Percentiles rank a stretch among this genome's conserved stretches.
These are phyloP conservation scores for Diaporthe capsici DNA, from an alignment of 2,329 filamentous ascomycete genomes.

Conservation along the genomic window DNA sequence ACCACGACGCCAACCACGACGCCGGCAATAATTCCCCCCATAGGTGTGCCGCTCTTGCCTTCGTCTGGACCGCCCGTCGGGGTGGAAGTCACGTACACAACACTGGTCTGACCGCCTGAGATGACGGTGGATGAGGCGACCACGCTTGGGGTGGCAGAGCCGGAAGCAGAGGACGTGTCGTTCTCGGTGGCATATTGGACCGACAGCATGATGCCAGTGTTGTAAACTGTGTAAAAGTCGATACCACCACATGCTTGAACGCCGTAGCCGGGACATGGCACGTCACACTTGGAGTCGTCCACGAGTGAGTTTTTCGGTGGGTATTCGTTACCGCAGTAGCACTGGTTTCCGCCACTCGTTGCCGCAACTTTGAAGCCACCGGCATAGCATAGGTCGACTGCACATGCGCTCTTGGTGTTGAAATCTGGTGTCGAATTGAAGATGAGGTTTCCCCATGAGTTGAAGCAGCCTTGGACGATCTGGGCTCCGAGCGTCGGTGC, in stretches of 20 bases:
- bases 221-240: constrained; percentile 63
- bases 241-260: constrained; percentile 75
- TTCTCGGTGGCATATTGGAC: constrained; percentile 52
- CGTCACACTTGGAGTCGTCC: constrained; percentile 73
- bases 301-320: constrained; percentile 71
- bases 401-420: constrained; percentile 61
- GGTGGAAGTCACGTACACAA: constrained; percentile 47
- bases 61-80: constrained; percentile 45
- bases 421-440: constrained; percentile 46
- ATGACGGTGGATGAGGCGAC: constrained; percentile 40
- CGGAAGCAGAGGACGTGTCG: constrained; percentile 51
- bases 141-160: constrained; percentile 44
- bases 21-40: constrained; percentile 88
- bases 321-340: constrained; percentile 80
- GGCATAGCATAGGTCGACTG: constrained; percentile 53
- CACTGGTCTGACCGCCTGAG: constrained; percentile 43
- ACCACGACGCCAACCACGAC: constrained; percentile 87
- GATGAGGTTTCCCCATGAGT: constrained; percentile 56
- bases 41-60: constrained; percentile 67
- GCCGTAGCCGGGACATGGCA: constrained; percentile 74
- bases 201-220: constrained; percentile 62
- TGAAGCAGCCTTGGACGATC: constrained; percentile 67
- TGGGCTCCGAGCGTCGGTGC: constrained; percentile 54
- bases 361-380: constrained; percentile 71
- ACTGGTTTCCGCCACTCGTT: constrained; percentile 72